Percentiles rank a stretch among this genome's conserved stretches.
phyloP scores from a whole-genome alignment of 345 rosid genomes.

The Carallia pectinifolia region DNA sequence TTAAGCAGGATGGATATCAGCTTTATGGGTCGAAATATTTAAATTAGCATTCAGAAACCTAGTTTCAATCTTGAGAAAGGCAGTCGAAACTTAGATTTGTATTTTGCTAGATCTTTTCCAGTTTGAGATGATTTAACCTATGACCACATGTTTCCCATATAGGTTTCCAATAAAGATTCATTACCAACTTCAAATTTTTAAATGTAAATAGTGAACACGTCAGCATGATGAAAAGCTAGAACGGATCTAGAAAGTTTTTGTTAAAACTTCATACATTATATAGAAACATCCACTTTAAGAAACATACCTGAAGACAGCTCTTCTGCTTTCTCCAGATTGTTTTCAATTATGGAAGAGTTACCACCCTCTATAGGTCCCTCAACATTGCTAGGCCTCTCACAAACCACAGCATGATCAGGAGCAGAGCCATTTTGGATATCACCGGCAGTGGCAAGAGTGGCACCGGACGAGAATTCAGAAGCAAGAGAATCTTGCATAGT shows the following conservation, averaged over 20 bases:
- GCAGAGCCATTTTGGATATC: conserved; percentile 43
- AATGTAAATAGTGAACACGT: background rate
- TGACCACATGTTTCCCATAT: background rate
- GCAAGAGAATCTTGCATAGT: conserved; percentile 47
- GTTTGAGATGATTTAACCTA: background rate
- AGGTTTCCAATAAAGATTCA: background rate
- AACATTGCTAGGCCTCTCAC: conserved; percentile 46
- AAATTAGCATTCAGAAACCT: too few species aligned
- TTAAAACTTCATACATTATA: background rate
- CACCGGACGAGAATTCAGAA: conserved; percentile 66
- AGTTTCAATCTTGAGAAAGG: background rate
- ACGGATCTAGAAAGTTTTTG: background rate
- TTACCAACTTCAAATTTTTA: background rate
- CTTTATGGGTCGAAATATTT: too few species aligned
- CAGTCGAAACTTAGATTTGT: background rate
- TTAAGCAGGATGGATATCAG: too few species aligned
- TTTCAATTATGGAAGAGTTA: conserved; percentile 44
- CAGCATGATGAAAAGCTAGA: background rate
- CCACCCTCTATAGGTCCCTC: conserved; percentile 52
- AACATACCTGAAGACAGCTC: conserved; percentile 64
- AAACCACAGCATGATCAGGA: conserved; percentile 39
- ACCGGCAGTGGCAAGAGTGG: conserved; percentile 54
- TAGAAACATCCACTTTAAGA: background rate
- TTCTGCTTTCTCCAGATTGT: conserved; percentile 57
- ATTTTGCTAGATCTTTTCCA: background rate